Evolutionary conservation across 2,329 filamentous ascomycete genomes (phyloP).

Genomic region (Grosmannia clavigera): DNA sequence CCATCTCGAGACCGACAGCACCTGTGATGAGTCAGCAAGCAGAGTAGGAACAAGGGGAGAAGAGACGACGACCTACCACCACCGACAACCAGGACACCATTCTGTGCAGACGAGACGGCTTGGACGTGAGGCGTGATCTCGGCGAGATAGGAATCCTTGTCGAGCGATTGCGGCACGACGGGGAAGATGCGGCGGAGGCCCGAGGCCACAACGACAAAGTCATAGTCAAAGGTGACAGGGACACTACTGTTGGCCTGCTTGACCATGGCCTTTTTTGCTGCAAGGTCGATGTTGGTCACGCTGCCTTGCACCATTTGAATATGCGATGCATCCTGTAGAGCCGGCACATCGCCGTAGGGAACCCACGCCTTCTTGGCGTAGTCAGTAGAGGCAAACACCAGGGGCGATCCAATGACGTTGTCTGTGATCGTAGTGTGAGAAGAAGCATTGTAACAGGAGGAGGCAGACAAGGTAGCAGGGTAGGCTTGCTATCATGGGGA

Average conservation of each 20-base stretch:
- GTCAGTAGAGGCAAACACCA: constrained; percentile 51
- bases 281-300: constrained; percentile 46
- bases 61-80: constrained; percentile 30
- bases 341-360: constrained; percentile 52
- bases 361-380: constrained; percentile 61
- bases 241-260: constrained; percentile 30
- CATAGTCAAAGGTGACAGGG: constrained; percentile 41
- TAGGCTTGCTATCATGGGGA: neutral
- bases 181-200: constrained; percentile 61
- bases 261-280: constrained; percentile 46
- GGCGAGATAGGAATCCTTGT: constrained; percentile 47
- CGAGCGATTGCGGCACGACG: constrained; percentile 55
- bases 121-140: constrained; percentile 51
- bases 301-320: constrained; percentile 55
- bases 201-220: constrained; percentile 63
- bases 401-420: constrained; percentile 64
- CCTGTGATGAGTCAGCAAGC: neutral
- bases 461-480: neutral
- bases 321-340: constrained; percentile 44
- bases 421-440: constrained; percentile 28
- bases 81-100: constrained; percentile 60
- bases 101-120: constrained; percentile 34
- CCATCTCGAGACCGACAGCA: constrained; percentile 34
- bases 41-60: neutral
- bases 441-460: no score